Conservation (phyloP, 1,284 basidiomycete genomes). For the Neotropicomus parvogracilis region DNA sequence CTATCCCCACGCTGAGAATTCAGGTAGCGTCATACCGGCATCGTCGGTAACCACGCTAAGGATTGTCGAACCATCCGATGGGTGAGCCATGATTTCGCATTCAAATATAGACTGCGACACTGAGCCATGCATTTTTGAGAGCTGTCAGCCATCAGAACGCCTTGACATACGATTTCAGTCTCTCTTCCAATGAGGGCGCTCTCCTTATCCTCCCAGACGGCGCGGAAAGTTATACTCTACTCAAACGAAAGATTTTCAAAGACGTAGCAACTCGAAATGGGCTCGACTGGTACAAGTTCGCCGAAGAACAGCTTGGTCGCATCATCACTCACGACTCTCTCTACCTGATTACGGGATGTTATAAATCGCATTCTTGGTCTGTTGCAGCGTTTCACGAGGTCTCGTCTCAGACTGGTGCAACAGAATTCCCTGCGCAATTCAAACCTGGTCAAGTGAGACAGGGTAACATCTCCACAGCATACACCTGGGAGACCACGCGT, state of each 20-base stretch:
- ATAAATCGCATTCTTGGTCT: slow-evolving; percentile 12
- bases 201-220: slow-evolving; percentile 5
- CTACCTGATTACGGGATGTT: slow-evolving; percentile 10
- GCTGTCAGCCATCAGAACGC: background rate
- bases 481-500: slow-evolving; percentile 5
- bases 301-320: background rate
- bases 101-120: too few relatives aligned
- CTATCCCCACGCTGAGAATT: background rate
- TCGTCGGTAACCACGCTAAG: background rate
- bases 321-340: slow-evolving; percentile 9
- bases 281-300: slow-evolving; percentile 1
- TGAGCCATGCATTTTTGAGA: background rate
- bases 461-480: background rate
- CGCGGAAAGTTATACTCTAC: background rate
- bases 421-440: background rate
- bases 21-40: slow-evolving; percentile 1
- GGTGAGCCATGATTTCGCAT: background rate
- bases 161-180: slow-evolving; percentile 2
- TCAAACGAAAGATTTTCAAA: background rate
- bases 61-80: background rate
- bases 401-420: background rate
- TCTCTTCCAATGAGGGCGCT: slow-evolving; percentile 5
- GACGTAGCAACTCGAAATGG: background rate
- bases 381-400: slow-evolving; percentile 4
- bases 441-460: background rate